Base-by-base conservation (phyloP, 148 eudicot species). In the Nepenthes mirabilis region DNA sequence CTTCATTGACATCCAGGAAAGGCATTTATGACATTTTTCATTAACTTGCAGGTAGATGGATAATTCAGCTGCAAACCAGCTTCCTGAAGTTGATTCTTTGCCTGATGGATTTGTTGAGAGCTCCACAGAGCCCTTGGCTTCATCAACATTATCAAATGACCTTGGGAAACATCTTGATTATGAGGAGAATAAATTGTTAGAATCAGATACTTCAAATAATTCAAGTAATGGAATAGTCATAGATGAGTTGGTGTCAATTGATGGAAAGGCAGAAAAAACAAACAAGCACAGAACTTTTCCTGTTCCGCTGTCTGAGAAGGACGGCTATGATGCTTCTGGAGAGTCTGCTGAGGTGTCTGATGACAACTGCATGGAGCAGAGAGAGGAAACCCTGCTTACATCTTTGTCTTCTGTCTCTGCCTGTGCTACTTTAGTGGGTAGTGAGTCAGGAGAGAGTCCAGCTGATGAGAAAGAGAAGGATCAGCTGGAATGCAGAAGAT, bases 81-180 rank as follows among this genome's bases (percentile, higher is more conserved):
- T 87, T 53, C 95, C 97, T 1, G 95, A 87, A 62, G 91, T 78
- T 12, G 86, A 77, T 71, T 76, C 95, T 35, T 75, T 90, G 80
- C 97, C 97, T 23, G 97, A 90, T 66, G 95, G 95, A 9, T 90
- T 90, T 65, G 90, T 90, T 9, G 86, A 83, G 60, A 80, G 90
- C 66, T 58, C 79, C 13, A 64, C 65, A 32, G 90, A 79, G 2
- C 66, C 67, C 33, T 48, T 74, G 68, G 76, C 77, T 52, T 74
- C 85, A 40, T 50, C 65, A 49, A 77, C 79, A 43, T 80, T 74
- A 35, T 64, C 51, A 11, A 67, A 56, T 60, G 83, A 71, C 59
- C 70, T 63, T 34, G 79, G 71, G 72, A 66, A 63, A 49, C 65
- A 58, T 5, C 13, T 70, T 63, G 40, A 59, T 58, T 80, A 68